Percentiles rank a stretch among this genome's conserved stretches.
Conservation (phyloP, 805 yeast genomes). For the Blastobotrys chiropterorum region DNA sequence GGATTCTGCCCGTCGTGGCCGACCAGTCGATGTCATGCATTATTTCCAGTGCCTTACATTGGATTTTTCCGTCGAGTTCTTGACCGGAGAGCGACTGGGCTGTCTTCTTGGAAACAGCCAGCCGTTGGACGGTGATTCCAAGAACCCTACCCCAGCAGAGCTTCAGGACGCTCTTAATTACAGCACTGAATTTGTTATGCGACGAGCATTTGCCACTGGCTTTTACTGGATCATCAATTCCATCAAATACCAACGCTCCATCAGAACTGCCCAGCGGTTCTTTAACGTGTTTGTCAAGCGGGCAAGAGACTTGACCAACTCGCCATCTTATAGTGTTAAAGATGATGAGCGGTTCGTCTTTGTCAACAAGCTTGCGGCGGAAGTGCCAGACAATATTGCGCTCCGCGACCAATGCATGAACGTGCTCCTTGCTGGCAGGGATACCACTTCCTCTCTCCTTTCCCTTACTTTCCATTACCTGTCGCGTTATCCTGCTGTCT, state of each 20-base stretch:
- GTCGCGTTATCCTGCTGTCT: conserved; percentile 36
- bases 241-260: conserved; percentile 30
- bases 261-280: conserved; percentile 9
- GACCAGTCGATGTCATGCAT: conserved; percentile 20
- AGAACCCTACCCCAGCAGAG: conserved; percentile 4
- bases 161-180: conserved; percentile 9
- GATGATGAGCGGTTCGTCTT: conserved; percentile 38
- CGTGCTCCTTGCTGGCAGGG: conserved; percentile 45
- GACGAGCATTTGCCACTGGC: conserved; percentile 17
- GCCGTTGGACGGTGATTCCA: background rate
- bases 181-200: conserved; percentile 10
- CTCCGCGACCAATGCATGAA: conserved; percentile 43
- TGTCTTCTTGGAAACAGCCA: conserved; percentile 17
- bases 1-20: background rate
- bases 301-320: background rate
- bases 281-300: background rate
- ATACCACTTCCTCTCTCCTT: conserved; percentile 44
- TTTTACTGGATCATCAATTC: conserved; percentile 19
- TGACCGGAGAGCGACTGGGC: conserved; percentile 12
- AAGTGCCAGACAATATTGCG: conserved; percentile 38
- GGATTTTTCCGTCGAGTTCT: conserved; percentile 30
- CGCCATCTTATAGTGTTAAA: conserved; percentile 8
- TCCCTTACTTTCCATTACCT: conserved; percentile 39
- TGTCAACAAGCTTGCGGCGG: conserved; percentile 41
- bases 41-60: conserved; percentile 27